Percentiles rank a stretch among this genome's conserved stretches.
These are phyloP conservation scores for Brassica carinata DNA, from an alignment of 345 rosid genomes.

Conservation along the genomic window DNA sequence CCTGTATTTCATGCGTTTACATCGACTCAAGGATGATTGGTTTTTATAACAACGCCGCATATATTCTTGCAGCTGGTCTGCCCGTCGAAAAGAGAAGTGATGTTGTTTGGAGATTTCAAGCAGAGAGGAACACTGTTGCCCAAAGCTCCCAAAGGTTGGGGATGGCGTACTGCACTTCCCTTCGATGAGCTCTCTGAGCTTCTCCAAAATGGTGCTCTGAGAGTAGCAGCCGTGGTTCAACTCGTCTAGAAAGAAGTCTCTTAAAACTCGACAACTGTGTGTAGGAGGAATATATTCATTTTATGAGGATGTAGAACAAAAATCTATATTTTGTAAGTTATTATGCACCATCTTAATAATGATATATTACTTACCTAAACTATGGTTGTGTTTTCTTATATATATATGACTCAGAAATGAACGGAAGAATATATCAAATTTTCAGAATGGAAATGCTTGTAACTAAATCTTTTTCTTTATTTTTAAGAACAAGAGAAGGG, in stretches of 20 bases:
- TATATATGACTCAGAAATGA: no score
- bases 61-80: slow-evolving; percentile 63
- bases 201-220: slow-evolving; percentile 77
- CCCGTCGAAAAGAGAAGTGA: slow-evolving; percentile 94
- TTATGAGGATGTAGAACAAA: not conserved
- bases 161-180: slow-evolving; percentile 88
- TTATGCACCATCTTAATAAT: not conserved
- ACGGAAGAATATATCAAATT: no score
- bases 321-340: not conserved
- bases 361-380: not conserved
- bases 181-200: slow-evolving; percentile 91
- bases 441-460: no score
- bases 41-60: not conserved
- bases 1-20: not conserved
- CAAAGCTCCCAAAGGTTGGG: slow-evolving; percentile 99
- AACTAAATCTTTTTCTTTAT: no score
- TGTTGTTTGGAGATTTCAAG: slow-evolving; percentile 86
- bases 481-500: no score
- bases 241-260: slow-evolving; percentile 54
- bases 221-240: slow-evolving; percentile 88
- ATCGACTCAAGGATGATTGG: not conserved
- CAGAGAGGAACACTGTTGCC: slow-evolving; percentile 88
- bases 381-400: no score
- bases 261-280: slow-evolving; percentile 6
- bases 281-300: not conserved